Evolutionary conservation across 2,329 filamentous ascomycete genomes (phyloP).

Genomic region (Pezicula rhizophila): DNA sequence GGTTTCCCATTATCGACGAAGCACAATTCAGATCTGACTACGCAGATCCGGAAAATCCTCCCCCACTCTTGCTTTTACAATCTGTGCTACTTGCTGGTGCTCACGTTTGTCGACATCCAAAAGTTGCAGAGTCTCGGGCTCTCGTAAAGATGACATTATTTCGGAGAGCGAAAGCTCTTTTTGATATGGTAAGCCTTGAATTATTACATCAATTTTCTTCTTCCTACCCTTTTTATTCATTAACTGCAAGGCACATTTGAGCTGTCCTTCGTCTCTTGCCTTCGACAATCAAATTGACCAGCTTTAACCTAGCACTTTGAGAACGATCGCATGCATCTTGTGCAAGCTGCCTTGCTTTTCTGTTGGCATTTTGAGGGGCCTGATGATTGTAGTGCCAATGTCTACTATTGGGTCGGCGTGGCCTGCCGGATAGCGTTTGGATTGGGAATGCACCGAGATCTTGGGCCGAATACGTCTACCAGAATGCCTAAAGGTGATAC

Average conservation of each 20-base stretch:
- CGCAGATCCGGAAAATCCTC: slow-evolving; percentile 12
- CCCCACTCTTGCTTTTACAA: slow-evolving; percentile 25
- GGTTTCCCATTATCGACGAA: slow-evolving; percentile 19
- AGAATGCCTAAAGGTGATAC: slow-evolving; percentile 5
- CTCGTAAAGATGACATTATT: slow-evolving; percentile 21
- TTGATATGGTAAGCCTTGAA: slow-evolving; percentile 8
- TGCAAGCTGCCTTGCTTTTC: slow-evolving; percentile 25
- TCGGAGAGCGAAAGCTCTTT: slow-evolving; percentile 21
- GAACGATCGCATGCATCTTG: slow-evolving; percentile 20
- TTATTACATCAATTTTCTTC: too few relatives aligned
- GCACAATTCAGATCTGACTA: slow-evolving; percentile 14
- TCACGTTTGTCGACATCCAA: slow-evolving; percentile 19
- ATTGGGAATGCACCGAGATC: slow-evolving; percentile 22
- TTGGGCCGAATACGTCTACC: background rate
- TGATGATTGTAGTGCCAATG: slow-evolving; percentile 18
- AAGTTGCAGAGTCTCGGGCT: slow-evolving; percentile 15
- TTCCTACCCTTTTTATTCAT: too few relatives aligned
- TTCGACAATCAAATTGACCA: too few relatives aligned
- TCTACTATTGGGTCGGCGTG: slow-evolving; percentile 23
- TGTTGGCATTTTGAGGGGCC: slow-evolving; percentile 21
- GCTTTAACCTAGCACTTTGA: slow-evolving; percentile 16
- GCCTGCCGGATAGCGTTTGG: slow-evolving; percentile 25
- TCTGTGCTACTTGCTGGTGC: slow-evolving; percentile 23
- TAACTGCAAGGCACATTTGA: too few relatives aligned
- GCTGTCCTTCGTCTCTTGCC: too few relatives aligned